Evolutionary conservation across 257 asterid species (phyloP), one percentile per base, ranked within the genome.

Genomic region (Scutellaria baicalensis): DNA sequence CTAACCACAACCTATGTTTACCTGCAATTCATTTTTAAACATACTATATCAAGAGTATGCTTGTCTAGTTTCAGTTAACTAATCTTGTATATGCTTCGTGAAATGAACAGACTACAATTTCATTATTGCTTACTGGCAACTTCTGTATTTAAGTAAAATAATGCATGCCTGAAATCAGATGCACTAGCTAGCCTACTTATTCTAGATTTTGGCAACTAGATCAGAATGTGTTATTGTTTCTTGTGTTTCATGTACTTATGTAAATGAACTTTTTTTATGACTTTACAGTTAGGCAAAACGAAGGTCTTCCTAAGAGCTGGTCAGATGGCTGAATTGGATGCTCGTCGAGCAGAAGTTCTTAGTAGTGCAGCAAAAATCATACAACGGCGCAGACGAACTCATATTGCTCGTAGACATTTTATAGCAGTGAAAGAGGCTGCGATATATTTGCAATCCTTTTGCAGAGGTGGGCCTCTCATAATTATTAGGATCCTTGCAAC

Each of bases 231-330:
- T 36, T 38, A 16, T 36, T 38, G 54, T 40, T 69, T 35, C 4
- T 7, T 58, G 39, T 61, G 54, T 57, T 31, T 17, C 66, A 17
- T 18, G 73, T 58, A 62, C 61, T 38, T 58, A 16, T 36, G 27
- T 72, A 50, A 52, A 64, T 73, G 59, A 71, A 70, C 45, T 43
- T 71, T 64, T 56, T 60, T 70, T 11, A 40, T 63, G 66, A 73
- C 73, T 62, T 73, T 57, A 64, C 99, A 93, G 97, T 70, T 91
- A 21, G 99, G 99, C 47, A 94, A 88, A 85, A 91, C 97, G 58
- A 94, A 94, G 85, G 93, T 94, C 77, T 94, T 91, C 86, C 89
- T 94, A 69, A 86, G 99, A 87, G 99, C 97, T 48, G 97, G 99
- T 73, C 99, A 94, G 75, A 91, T 94, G 99, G 99, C 99, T 56